phyloP scores from a whole-genome alignment of 805 yeast genomes.

The Candida ovalis region DNA sequence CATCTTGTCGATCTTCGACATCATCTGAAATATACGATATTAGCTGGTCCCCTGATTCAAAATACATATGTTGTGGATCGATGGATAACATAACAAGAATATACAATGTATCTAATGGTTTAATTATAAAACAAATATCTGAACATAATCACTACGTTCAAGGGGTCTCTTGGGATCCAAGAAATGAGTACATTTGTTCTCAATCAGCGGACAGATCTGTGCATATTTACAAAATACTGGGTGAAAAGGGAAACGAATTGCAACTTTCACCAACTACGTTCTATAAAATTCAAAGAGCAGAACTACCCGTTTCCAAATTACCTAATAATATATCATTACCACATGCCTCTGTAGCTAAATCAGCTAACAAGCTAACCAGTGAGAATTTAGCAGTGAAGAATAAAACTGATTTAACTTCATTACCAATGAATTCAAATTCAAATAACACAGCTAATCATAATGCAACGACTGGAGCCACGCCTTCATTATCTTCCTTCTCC shows the following conservation, averaged over 20 bases:
- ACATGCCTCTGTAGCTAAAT: conserved; percentile 1
- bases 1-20: conserved; percentile 45
- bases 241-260: conserved; percentile 25
- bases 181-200: conserved; percentile 69
- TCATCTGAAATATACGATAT: conserved; percentile 84
- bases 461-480: not conserved
- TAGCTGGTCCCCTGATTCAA: conserved; percentile 87
- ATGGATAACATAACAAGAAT: conserved; percentile 84
- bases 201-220: conserved; percentile 89
- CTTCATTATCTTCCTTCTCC: conserved; percentile 6
- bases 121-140: conserved; percentile 52
- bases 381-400: conserved; percentile 19
- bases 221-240: conserved; percentile 54
- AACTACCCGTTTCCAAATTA: conserved; percentile 40
- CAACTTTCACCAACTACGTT: conserved; percentile 38
- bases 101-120: conserved; percentile 55
- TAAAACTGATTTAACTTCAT: conserved; percentile 6
- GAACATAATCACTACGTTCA: conserved; percentile 90
- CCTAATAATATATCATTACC: not conserved
- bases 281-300: conserved; percentile 53
- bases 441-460: not conserved
- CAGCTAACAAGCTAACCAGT: conserved; percentile 16
- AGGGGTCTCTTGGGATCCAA: conserved; percentile 96
- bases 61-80: conserved; percentile 77
- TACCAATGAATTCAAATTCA: conserved; percentile 2